A percentile compares a stretch with the other conserved stretches of the same genome.
Evolutionary conservation across 306 rosid genomes (phyloP).

Genomic region (Acacia crassicarpa): DNA sequence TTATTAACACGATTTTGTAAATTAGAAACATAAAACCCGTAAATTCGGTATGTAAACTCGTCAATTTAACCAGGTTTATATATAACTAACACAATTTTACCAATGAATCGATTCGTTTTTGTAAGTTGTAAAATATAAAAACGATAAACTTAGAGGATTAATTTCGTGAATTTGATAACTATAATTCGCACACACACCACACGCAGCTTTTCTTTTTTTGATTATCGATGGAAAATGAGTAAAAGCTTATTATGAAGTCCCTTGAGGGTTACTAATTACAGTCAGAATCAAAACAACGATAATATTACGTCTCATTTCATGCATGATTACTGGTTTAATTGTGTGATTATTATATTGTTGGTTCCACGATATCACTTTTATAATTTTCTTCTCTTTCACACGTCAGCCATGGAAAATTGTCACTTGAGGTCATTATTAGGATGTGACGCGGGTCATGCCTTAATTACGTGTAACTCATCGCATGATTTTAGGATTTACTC

Average conservation of each 20-base stretch:
- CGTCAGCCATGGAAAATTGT: slow-evolving; percentile 10
- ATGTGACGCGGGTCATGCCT: slow-evolving; percentile 14
- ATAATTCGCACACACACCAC: not conserved
- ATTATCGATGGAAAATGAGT: not conserved
- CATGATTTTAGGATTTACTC: not conserved
- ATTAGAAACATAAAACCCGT: no score
- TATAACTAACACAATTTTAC: no score
- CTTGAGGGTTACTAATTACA: not conserved
- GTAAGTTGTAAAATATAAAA: no score
- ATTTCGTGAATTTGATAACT: no score
- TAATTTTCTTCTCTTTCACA: slow-evolving; percentile 7
- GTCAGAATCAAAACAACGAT: not conserved
- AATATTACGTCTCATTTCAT: slow-evolving; percentile 11
- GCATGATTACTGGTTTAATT: slow-evolving; percentile 15
- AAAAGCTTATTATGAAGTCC: not conserved
- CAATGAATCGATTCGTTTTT: no score
- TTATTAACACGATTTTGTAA: no score
- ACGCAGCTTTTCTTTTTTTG: not conserved
- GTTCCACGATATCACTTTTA: not conserved
- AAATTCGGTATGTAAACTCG: no score
- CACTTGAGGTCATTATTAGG: slow-evolving; percentile 15
- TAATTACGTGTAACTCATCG: slow-evolving; percentile 18
- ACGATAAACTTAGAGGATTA: no score
- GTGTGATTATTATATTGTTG: slow-evolving; percentile 15
- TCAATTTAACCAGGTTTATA: no score